Conservation (phyloP, 768 basidiomycete genomes). For the Macrolepiota albuminosa region DNA sequence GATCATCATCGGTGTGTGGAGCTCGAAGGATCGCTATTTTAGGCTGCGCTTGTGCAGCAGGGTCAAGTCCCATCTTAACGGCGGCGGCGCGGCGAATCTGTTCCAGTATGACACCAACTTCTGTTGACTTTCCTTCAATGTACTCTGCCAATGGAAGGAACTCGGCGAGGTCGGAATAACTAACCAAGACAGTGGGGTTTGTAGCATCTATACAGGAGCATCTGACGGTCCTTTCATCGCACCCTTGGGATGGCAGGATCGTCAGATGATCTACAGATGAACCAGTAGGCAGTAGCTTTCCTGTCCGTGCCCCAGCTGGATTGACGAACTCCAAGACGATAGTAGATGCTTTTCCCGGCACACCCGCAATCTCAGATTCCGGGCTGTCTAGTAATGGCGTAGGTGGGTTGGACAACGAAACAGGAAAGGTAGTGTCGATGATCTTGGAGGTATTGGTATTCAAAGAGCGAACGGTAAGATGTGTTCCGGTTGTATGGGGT, state of each 20-base stretch:
- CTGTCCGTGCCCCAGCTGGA: conserved; percentile 67
- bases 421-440: conserved; percentile 68
- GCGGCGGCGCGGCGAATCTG: conserved; percentile 52
- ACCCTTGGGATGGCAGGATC: conserved; percentile 17
- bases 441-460: conserved; percentile 73
- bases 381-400: conserved; percentile 42
- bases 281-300: conserved; percentile 62
- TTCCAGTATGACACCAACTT: conserved; percentile 37
- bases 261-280: conserved; percentile 40
- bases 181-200: conserved; percentile 68
- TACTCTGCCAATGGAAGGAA: conserved; percentile 37
- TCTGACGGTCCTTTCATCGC: conserved; percentile 20
- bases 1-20: conserved; percentile 21
- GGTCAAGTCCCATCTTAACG: conserved; percentile 58
- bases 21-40: conserved; percentile 58
- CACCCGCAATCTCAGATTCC: conserved; percentile 60
- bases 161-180: conserved; percentile 34
- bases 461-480: conserved; percentile 50
- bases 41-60: conserved; percentile 59
- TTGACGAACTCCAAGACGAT: conserved; percentile 64
- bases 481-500: conserved; percentile 18
- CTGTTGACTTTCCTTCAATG: conserved; percentile 23
- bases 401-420: conserved; percentile 22
- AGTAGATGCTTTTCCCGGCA: conserved; percentile 58
- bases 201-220: conserved; percentile 68